phyloP scores from a whole-genome alignment of 495 filamentous ascomycete genomes.

The Talaromyces stipitatus region DNA sequence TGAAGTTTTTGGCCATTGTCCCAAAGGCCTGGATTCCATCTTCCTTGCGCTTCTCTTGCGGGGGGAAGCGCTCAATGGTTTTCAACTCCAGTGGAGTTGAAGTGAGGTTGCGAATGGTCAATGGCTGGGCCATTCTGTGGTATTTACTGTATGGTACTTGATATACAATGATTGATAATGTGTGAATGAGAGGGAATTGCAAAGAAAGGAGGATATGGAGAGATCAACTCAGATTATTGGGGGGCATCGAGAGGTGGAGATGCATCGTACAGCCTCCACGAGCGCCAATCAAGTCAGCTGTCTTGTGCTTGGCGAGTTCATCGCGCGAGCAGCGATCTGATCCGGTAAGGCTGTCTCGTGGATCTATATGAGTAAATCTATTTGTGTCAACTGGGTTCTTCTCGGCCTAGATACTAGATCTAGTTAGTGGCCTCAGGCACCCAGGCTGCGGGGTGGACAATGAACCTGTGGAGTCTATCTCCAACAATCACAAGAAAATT shows the following conservation, averaged over 20 bases:
- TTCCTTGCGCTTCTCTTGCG: constrained; percentile 36
- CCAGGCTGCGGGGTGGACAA: too few species aligned
- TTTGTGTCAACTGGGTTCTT: too few species aligned
- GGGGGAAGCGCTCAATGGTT: constrained; percentile 64
- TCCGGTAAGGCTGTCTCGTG: too few species aligned
- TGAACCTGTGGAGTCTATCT: too few species aligned
- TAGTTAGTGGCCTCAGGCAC: too few species aligned
- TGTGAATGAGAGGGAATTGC: not conserved
- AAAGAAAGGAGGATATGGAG: not conserved
- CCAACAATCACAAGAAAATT: too few species aligned
- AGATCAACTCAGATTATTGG: not conserved
- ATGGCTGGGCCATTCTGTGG: constrained; percentile 29
- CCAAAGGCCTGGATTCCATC: constrained; percentile 34
- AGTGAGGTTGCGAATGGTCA: constrained; percentile 87
- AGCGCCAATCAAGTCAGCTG: not conserved
- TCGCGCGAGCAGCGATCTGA: not conserved
- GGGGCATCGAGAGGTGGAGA: not conserved
- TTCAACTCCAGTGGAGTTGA: constrained; percentile 63
- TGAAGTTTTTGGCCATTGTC: constrained; percentile 43
- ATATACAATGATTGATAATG: not conserved
- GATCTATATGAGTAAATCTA: too few species aligned
- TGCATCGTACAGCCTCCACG: constrained; percentile 1
- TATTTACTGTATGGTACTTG: not conserved
- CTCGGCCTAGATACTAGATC: too few species aligned
- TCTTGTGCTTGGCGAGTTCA: not conserved